These are phyloP conservation scores for Mortierella antarctica DNA, from an alignment of 192 early-diverging fungal genomes.

Conservation along the genomic window DNA sequence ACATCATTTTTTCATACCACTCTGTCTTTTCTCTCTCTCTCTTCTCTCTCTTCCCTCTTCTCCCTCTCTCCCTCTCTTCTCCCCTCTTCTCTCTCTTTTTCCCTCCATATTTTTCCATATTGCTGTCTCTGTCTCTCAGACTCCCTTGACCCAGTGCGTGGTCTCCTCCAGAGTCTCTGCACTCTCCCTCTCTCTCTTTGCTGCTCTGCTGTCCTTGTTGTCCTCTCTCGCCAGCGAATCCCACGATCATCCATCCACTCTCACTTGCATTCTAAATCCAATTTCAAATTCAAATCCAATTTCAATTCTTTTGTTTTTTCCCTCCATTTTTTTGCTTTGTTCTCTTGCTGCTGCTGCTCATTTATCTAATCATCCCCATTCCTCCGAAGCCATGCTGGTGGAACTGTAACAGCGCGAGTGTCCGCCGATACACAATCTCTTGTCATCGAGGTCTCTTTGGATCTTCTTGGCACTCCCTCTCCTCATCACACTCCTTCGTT, in stretches of 20 bases:
- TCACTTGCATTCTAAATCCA: constrained; percentile 12
- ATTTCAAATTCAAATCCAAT: not conserved
- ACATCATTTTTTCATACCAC: no score
- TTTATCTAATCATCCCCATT: not conserved
- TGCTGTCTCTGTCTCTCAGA: not conserved
- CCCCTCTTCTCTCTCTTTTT: not conserved
- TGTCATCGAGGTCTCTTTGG: constrained; percentile 2
- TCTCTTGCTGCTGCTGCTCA: not conserved
- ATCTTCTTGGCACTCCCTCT: not conserved
- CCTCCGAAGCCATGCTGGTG: constrained; percentile 3
- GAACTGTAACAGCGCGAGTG: constrained; percentile 8
- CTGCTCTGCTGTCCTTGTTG: not conserved
- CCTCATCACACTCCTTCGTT: not conserved
- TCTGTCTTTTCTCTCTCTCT: not conserved
- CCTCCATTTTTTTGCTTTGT: constrained; percentile 3
- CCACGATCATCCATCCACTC: not conserved
- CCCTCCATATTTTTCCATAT: not conserved
- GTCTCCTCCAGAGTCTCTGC: not conserved
- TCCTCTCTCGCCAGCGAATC: not conserved
- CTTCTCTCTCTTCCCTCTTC: not conserved
- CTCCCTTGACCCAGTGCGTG: not conserved
- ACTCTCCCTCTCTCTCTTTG: not conserved
- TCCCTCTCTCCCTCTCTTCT: not conserved
- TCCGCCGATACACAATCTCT: not conserved
- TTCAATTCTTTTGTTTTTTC: not conserved